Evolutionary conservation across 192 early-diverging fungal species (phyloP), one percentile per base, ranked within the genome.

Genomic region (Gaertneriomyces sp.): DNA sequence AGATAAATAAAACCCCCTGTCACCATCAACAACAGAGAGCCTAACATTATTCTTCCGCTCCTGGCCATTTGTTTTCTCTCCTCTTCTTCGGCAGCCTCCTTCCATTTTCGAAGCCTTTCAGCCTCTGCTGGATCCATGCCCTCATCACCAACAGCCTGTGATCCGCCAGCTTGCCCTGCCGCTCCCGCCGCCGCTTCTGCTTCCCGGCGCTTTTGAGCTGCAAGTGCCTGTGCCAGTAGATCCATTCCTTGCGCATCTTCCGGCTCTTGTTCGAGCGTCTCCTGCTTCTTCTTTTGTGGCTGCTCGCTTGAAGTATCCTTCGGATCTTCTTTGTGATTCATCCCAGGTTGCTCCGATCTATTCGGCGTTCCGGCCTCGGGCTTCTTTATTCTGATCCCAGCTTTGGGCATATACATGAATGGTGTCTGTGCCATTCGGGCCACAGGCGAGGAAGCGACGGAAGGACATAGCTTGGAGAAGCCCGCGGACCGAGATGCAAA

Each of bases 191-290:
- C 51, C 11, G 57, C 68, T 12, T 60, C 61, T 14, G 60, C 61
- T 33, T 63, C 69, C 39, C 66, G 42, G 16, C 64, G 66, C 42
- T 71, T 65, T 58, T 78, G 76, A 9, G 63, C 66, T 11, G 61
- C 64, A 45, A 69, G 20, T 3, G 73, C 70, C 44, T 71, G 69
- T 25, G 77, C 68, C 59, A 79, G 73, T 63, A 79, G 52, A 42
- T 79, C 77, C 52, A 73, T 55, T 6, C 77, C 77, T 17, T 78
- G 72, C 42, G 52, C 17, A 9, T 65, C 70, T n/a, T 33, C 46
- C 17, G 17, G 25, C 12, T 61, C 68, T 19, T 25, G 45, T 10
- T 41, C 8, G 42, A 25, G 19, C 4, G 16, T 33, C 43, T 45
- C 60, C 39, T 17, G 45, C 20, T 61, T 51, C 20, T 51, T 51